phyloP scores from a whole-genome alignment of 345 rosid species.

The Reutealis trisperma region DNA sequence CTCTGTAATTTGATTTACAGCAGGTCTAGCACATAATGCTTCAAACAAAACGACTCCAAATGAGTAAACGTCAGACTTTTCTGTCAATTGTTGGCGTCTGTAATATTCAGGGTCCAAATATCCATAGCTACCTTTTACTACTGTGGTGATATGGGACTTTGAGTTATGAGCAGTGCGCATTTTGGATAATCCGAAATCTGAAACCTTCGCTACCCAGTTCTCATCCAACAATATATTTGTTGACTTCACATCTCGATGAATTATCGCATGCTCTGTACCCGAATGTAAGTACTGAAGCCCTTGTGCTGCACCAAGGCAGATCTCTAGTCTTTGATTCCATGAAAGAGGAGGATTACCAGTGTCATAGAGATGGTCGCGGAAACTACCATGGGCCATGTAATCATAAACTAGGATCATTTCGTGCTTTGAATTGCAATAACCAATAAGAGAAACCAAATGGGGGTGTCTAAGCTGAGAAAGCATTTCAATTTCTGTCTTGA shows the following conservation, averaged over 20 bases:
- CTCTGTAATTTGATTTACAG: too few species aligned
- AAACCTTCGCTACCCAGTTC: constrained; percentile 20
- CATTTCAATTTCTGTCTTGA: too few species aligned
- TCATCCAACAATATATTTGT: constrained; percentile 37
- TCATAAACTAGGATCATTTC: too few species aligned
- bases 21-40: not conserved
- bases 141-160: constrained; percentile 37
- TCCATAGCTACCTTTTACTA: constrained; percentile 42
- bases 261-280: constrained; percentile 16
- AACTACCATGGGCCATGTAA: too few species aligned
- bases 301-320: constrained; percentile 40
- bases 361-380: constrained; percentile 22
- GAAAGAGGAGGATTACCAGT: constrained; percentile 21
- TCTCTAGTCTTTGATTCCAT: constrained; percentile 39
- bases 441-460: too few species aligned
- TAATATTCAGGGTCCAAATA: constrained; percentile 44
- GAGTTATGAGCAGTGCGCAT: constrained; percentile 16
- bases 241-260: constrained; percentile 43
- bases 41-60: constrained; percentile 15
- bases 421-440: too few species aligned
- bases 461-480: too few species aligned
- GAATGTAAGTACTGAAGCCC: constrained; percentile 21
- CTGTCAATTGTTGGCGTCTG: constrained; percentile 33
- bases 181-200: constrained; percentile 45
- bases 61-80: constrained; percentile 35